phyloP scores from a whole-genome alignment of 306 rosid species.

The Cucurbita ficifolia region DNA sequence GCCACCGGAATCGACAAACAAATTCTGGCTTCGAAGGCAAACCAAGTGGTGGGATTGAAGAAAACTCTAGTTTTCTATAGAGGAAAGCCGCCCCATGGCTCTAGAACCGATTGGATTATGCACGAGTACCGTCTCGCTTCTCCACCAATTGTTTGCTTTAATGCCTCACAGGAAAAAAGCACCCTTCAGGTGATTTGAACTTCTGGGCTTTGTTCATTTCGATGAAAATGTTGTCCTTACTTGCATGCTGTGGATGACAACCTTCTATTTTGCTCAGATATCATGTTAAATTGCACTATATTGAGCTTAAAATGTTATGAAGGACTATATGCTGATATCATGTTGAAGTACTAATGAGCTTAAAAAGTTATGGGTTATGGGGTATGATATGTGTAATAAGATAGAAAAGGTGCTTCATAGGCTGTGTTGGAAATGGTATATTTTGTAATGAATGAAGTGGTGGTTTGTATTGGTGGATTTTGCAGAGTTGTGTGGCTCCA shows the following conservation, averaged over 20 bases:
- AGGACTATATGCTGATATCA: not conserved
- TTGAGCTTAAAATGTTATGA: not conserved
- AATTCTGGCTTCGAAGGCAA: conserved; percentile 29
- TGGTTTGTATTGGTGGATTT: not conserved
- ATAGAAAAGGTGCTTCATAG: not conserved
- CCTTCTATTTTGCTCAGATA: not conserved
- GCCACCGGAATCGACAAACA: conserved; percentile 92
- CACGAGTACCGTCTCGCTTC: conserved; percentile 75
- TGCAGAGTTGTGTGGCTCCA: conserved; percentile 24
- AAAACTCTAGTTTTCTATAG: conserved; percentile 86
- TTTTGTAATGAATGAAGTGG: not conserved
- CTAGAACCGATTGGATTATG: conserved; percentile 95
- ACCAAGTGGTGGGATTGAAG: conserved; percentile 62
- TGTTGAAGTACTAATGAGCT: too few relatives aligned
- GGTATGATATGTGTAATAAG: too few relatives aligned
- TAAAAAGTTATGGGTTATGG: too few relatives aligned
- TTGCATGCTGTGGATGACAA: not conserved
- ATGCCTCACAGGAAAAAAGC: conserved; percentile 10
- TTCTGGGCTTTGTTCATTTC: not conserved
- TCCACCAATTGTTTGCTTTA: conserved; percentile 4
- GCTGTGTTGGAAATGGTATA: not conserved
- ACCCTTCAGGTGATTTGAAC: conserved; percentile 20
- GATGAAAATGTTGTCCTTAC: not conserved
- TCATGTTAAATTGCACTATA: not conserved
- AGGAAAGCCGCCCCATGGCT: conserved; percentile 84